Base-by-base conservation (phyloP, 1,139 yeast species). In the Pichia sp. region DNA sequence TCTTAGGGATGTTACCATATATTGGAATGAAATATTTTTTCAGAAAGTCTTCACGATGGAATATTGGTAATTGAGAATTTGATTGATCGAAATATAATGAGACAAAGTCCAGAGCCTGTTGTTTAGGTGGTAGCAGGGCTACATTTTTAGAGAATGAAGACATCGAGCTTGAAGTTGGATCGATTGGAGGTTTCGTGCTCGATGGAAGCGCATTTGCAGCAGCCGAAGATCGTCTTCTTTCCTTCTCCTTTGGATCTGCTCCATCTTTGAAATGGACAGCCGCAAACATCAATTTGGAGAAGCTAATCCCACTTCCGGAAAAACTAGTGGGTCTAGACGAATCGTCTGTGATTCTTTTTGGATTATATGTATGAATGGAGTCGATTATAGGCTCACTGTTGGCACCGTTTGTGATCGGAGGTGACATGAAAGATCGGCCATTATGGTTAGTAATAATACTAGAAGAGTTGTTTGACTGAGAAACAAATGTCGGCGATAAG, bases 11-110 rank as follows among this genome's bases (percentile, higher is more conserved):
- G 7, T 71, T 65, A 2, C 96, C 96, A 61, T 89, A 89, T 1
- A 89, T 73, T 0, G 96, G 96, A 51, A 79, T 77, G 60, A 85
- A 90, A 60, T 81, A 82, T 38, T 72, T 70, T 44, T 69, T 69
- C 38, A 90, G 63, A 59, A 89, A 89, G 53, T 77, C 79, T 58
- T 88, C 96, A 34, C 96, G 75, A 61, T 90, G 96, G 44, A 90
- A 66, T 5, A 89, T 73, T 0, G 96, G 96, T 34, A 86, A 61
- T 63, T 88, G 96, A 3, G 95, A 72, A 61, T 89, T 89, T 17
- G 93, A 79, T 57, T 85, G 93, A 20, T 87, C 79, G 60, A 90
- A 90, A 63, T 76, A 89, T 3, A 80, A 72, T 42, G 78, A 75
- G n/a, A 89, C 60, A 45, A 86, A 75, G 46, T 74, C 73, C 57